phyloP scores from a whole-genome alignment of 139 green algal genomes.

The Picochlorum sp. region DNA sequence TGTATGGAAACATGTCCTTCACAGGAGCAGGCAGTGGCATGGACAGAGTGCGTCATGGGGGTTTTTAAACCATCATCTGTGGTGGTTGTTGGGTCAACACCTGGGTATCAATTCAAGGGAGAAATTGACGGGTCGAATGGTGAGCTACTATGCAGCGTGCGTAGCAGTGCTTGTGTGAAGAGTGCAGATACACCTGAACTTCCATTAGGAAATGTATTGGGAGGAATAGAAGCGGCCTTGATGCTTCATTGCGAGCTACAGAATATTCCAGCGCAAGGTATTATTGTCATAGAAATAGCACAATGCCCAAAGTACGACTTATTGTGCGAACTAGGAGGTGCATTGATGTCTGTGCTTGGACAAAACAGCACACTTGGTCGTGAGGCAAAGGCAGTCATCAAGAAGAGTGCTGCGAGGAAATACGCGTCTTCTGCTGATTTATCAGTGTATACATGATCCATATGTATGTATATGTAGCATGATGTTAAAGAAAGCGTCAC shows the following conservation, averaged over 20 bases:
- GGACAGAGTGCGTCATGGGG: not conserved
- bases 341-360: not conserved
- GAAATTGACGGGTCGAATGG: slow-evolving; percentile 13
- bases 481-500: not conserved
- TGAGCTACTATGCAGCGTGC: slow-evolving; percentile 7
- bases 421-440: slow-evolving; percentile 4
- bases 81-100: not conserved
- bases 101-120: not conserved
- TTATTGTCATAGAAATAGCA: not conserved
- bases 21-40: not conserved
- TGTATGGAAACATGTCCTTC: not conserved
- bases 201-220: not conserved
- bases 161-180: not conserved
- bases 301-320: not conserved
- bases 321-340: not conserved
- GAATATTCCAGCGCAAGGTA: not conserved
- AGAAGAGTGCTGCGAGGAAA: not conserved
- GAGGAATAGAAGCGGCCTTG: not conserved
- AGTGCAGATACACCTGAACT: not conserved
- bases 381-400: not conserved
- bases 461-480: no score
- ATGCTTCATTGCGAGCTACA: not conserved
- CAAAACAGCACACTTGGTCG: not conserved
- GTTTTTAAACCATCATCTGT: not conserved
- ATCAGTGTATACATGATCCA: slow-evolving; percentile 6